A percentile compares a stretch with the other conserved stretches of the same genome.
These are phyloP conservation scores for Ophiostoma piceae DNA, from an alignment of 2,329 filamentous ascomycete species.

Conservation along the genomic window DNA sequence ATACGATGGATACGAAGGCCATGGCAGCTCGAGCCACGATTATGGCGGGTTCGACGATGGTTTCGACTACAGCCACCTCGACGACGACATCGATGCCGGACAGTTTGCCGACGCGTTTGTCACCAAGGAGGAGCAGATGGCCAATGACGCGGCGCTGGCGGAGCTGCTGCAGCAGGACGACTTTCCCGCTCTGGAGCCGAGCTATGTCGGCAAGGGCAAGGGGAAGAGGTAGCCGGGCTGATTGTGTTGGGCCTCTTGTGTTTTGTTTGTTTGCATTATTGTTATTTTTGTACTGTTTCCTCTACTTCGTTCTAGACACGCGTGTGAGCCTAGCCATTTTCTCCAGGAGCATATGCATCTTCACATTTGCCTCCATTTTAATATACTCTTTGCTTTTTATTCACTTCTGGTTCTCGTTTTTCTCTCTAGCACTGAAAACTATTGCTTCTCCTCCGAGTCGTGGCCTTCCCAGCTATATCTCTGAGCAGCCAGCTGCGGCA, in stretches of 20 bases:
- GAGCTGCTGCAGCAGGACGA: slow-evolving; percentile 31
- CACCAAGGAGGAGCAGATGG: slow-evolving; percentile 20
- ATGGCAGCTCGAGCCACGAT: slow-evolving; percentile 20
- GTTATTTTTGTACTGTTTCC: background rate
- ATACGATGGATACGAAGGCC: background rate
- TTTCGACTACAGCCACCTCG: background rate
- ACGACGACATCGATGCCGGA: background rate
- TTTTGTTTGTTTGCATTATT: background rate
- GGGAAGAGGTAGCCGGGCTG: slow-evolving; percentile 15
- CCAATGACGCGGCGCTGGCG: slow-evolving; percentile 26
- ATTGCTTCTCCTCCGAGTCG: too few species aligned
- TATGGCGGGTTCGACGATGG: background rate
- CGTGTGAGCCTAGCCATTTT: background rate
- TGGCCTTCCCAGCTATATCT: too few species aligned
- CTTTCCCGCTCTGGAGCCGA: slow-evolving; percentile 33
- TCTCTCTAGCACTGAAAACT: too few species aligned
- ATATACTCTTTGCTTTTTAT: background rate
- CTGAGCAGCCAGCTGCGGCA: too few species aligned
- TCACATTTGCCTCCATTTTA: background rate
- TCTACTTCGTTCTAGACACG: background rate
- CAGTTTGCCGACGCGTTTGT: background rate
- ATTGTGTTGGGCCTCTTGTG: background rate
- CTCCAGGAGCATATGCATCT: background rate
- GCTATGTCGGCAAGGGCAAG: slow-evolving; percentile 40
- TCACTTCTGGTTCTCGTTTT: too few species aligned